Conservation (phyloP, 345 rosid species). For the Psidium guajava region DNA sequence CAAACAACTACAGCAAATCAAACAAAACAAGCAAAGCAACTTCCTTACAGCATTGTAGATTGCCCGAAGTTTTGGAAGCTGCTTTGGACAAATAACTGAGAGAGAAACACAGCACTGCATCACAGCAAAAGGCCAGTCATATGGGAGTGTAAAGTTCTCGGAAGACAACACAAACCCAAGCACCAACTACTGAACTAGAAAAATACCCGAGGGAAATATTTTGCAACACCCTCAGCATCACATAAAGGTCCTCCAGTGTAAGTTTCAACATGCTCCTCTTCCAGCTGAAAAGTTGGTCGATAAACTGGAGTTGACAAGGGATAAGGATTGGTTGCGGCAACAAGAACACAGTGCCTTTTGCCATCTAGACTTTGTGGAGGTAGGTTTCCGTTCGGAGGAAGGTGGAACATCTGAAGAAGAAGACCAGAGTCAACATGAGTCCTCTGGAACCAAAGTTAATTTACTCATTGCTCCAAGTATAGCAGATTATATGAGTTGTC, state of each 20-base stretch:
- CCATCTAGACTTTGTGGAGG: constrained; percentile 53
- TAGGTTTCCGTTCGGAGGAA: constrained; percentile 45
- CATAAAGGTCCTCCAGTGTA: constrained; percentile 59
- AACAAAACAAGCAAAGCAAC: neutral
- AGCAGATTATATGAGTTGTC: neutral
- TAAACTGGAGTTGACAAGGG: constrained; percentile 91
- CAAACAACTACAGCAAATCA: neutral
- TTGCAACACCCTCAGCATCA: constrained; percentile 87
- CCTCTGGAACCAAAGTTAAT: neutral
- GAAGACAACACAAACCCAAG: neutral
- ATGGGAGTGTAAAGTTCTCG: neutral
- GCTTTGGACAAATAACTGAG: constrained; percentile 84
- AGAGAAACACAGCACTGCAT: constrained; percentile 75
- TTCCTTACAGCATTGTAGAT: constrained; percentile 77
- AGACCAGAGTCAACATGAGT: constrained; percentile 7
- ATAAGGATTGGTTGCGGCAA: constrained; percentile 89
- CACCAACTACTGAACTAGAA: neutral
- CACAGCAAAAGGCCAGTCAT: constrained; percentile 13
- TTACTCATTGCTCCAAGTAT: neutral
- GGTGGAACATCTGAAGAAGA: constrained; percentile 57
- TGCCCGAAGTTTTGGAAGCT: constrained; percentile 71
- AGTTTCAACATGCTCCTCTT: constrained; percentile 46
- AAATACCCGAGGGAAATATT: constrained; percentile 58
- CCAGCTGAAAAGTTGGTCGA: constrained; percentile 56
- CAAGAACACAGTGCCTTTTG: constrained; percentile 78